These are phyloP conservation scores for Tulasnella sp. DNA, from an alignment of 768 basidiomycete genomes.

Conservation along the genomic window DNA sequence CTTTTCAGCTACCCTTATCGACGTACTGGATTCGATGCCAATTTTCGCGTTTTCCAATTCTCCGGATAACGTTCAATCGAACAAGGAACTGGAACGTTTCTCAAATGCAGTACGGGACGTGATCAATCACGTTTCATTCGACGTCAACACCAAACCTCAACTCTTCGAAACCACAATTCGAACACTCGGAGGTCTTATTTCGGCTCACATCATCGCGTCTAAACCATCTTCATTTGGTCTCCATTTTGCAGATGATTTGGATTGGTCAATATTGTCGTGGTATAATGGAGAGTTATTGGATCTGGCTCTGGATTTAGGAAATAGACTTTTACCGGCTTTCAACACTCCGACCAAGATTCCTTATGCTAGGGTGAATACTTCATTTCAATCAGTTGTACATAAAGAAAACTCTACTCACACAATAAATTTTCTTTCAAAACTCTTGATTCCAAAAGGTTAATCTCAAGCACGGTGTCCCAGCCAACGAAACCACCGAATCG, in stretches of 20 bases:
- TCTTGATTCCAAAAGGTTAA: constrained; percentile 58
- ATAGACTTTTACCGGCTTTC: constrained; percentile 81
- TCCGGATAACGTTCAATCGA: constrained; percentile 44
- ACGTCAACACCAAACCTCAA: constrained; percentile 92
- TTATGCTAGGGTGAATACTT: constrained; percentile 57
- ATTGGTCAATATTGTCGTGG: constrained; percentile 59
- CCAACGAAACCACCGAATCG: constrained; percentile 69
- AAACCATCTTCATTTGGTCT: constrained; percentile 34
- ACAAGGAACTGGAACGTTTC: no score
- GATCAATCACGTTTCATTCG: constrained; percentile 74
- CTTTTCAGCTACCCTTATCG: constrained; percentile 65
- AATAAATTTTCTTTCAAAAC: background rate
- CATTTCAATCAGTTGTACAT: constrained; percentile 15
- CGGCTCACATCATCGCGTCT: constrained; percentile 52
- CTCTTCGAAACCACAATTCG: constrained; percentile 96
- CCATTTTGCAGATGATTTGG: constrained; percentile 44
- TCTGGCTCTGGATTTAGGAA: constrained; percentile 77
- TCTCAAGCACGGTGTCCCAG: constrained; percentile 59
- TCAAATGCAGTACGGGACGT: constrained; percentile 73
- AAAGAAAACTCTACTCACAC: background rate
- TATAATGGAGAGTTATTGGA: constrained; percentile 67
- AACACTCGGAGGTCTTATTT: constrained; percentile 79
- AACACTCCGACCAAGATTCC: constrained; percentile 84
- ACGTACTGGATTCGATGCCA: constrained; percentile 72
- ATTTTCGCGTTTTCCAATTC: constrained; percentile 83